A percentile compares a stretch with the other conserved stretches of the same genome.
These are phyloP conservation scores for Fonsecaea multimorphosa DNA, from an alignment of 2,329 filamentous ascomycete genomes.

Conservation along the genomic window DNA sequence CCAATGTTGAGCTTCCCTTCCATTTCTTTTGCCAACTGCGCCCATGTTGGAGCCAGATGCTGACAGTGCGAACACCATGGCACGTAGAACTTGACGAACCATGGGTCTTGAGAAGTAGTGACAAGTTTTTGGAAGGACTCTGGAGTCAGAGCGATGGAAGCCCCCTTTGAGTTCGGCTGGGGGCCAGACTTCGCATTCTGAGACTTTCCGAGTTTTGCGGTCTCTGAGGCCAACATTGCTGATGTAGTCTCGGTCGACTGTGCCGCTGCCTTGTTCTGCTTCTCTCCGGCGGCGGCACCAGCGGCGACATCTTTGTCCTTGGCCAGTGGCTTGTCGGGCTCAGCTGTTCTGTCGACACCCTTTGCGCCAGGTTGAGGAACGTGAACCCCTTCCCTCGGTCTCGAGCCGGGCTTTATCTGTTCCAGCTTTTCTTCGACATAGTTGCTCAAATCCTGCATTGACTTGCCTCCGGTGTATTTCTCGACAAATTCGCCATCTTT, in stretches of 20 bases:
- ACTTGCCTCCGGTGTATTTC: conserved; percentile 69
- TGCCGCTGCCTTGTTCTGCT: conserved; percentile 49
- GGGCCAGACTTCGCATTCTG: conserved; percentile 57
- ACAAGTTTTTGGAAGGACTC: conserved; percentile 87
- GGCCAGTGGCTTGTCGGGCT: conserved; percentile 46
- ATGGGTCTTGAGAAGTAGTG: conserved; percentile 85
- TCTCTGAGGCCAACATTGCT: conserved; percentile 35
- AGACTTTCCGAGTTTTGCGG: conserved; percentile 54
- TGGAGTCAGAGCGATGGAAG: conserved; percentile 75
- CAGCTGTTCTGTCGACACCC: conserved; percentile 51
- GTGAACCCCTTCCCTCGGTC: conserved; percentile 69
- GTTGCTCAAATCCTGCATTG: conserved; percentile 68
- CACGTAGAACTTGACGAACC: conserved; percentile 99
- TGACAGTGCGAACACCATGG: conserved; percentile 98
- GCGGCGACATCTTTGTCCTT: conserved; percentile 53
- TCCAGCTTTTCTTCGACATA: conserved; percentile 80
- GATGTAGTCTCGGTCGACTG: conserved; percentile 47
- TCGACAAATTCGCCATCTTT: conserved; percentile 75
- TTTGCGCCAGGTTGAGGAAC: conserved; percentile 74
- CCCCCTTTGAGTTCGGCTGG: conserved; percentile 75
- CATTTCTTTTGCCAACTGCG: conserved; percentile 88
- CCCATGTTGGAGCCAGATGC: conserved; percentile 88
- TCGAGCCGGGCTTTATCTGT: conserved; percentile 77
- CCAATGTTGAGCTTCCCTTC: conserved; percentile 87
- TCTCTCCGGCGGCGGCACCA: conserved; percentile 48